Evolutionary conservation across 2,329 filamentous ascomycete genomes (phyloP), one percentile per base, ranked within the genome.

Genomic region (Diaporthe caulivora): DNA sequence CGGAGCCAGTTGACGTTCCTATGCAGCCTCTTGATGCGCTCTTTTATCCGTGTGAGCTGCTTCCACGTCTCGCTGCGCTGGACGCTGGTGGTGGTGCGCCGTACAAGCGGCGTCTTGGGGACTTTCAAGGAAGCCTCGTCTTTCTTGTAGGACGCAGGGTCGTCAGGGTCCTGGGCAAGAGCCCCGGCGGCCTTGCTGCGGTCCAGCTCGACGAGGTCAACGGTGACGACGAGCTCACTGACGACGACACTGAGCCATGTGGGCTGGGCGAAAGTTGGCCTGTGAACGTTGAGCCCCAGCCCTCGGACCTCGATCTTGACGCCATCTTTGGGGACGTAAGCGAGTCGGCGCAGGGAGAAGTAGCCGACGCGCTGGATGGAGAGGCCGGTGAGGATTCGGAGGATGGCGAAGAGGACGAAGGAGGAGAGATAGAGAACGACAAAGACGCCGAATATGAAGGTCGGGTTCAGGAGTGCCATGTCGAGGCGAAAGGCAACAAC

Each of bases 341-440:
- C 93, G 75, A 99, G 93, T 78, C 96, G 93, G 76, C 96, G 93
- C 77, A 99, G 88, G 47, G 97, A 98, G 77, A 97, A 92, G 82
- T 97, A 97, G 76, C 97, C 97, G 78, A 99, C 90, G 78, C 97
- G 92, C 84, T 99, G 97, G 77, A 99, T 98, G 8, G 97, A 99
- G 72, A 99, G 88, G 75, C 97, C 97, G 47, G 96, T 98, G 75
- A 96, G 87, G 78, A 98, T 95, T 77, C 97, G 95, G 76, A 99
- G 85, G 78, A 98, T 90, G 79, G 97, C 97, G 83, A 99, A 98
- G 74, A 98, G 83, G 75, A 99, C 92, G 81, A 99, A 99, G 75
- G 96, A 95, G 75, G 92, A 93, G 57, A 99, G 90, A 85, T 98
- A 99, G 75, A 94, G 86, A 76, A 98, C 89, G 78, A 98, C 91